Base-by-base conservation (phyloP, 2,329 filamentous ascomycete species). In the Colletotrichum sp. region DNA sequence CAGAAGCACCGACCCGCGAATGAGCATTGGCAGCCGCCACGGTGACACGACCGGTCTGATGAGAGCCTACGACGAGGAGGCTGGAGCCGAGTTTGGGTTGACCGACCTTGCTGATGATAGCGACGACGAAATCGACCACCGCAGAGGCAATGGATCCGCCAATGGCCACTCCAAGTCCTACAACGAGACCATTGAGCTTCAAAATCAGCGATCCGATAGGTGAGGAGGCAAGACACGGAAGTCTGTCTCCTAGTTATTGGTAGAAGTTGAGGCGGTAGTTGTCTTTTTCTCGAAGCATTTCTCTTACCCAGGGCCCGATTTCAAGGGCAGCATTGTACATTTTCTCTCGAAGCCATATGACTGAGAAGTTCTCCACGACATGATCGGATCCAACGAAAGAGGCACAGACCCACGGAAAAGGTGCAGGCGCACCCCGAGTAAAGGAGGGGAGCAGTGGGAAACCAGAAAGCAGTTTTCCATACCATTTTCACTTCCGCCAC, bases 61-160 rank as follows among this genome's bases (percentile, higher is more conserved):
- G 84, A 94, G 94, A 76, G 94, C 93, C 13, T 98, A 98, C 80
- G 96, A 98, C 80, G 92, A 97, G 76, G 96, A 98, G 83, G 92
- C 94, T 80, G 89, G 89, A 60, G 90, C 89, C 56, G 92, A 91
- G 7, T 95, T 97, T 77, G 94, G 94, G 55, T 88, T 98, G 62
- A 91, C 92, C 16, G 95, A 98, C 79, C 87, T 98, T 52, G 90
- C 94, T 3, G 94, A 96, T 78, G 94, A 97, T 77, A 94, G 90
- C 78, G 93, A 95, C 34, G 93, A 93, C 69, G 92, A 93, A 36
- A 81, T 80, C 67, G 81, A 82, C 32, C 77, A 78, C 71, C 78
- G 80, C 81, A 82, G 83, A 71, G 79, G 85, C 76, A 86, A 87
- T 78, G 82, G 85, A 72, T 83, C 80, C 24, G 75, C 81, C 18